phyloP scores from a whole-genome alignment of 495 filamentous ascomycete species.

The Penicillium malachiteum region DNA sequence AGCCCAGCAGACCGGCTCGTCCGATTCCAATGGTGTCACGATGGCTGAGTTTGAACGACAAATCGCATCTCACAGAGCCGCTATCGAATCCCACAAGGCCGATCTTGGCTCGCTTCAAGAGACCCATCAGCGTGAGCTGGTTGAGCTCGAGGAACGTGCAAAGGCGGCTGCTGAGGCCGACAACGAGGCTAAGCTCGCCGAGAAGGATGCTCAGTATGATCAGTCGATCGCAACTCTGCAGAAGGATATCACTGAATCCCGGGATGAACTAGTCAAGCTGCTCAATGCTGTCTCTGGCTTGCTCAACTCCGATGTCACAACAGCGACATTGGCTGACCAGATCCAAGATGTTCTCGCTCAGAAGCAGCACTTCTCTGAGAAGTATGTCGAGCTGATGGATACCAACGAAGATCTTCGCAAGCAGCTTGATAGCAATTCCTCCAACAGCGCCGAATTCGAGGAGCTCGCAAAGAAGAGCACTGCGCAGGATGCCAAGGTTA shows the following conservation, averaged over 20 bases:
- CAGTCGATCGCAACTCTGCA: slow-evolving; percentile 60
- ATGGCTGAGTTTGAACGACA: slow-evolving; percentile 57
- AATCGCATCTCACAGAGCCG: slow-evolving; percentile 54
- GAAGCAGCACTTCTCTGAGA: slow-evolving; percentile 47
- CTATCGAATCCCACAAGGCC: slow-evolving; percentile 47
- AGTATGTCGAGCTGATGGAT: slow-evolving; percentile 44
- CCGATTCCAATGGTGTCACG: slow-evolving; percentile 50
- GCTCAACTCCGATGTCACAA: slow-evolving; percentile 49
- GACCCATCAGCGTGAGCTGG: slow-evolving; percentile 51
- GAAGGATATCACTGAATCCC: slow-evolving; percentile 66
- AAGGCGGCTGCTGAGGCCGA: slow-evolving; percentile 42
- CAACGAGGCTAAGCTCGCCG: slow-evolving; percentile 44
- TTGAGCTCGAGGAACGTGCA: slow-evolving; percentile 43
- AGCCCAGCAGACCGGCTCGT: slow-evolving; percentile 39
- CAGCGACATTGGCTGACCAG: slow-evolving; percentile 45
- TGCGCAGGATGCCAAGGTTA: slow-evolving; percentile 45
- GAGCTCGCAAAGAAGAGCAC: slow-evolving; percentile 37
- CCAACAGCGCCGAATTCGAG: slow-evolving; percentile 37
- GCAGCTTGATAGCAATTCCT: slow-evolving; percentile 51
- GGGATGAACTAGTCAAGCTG: slow-evolving; percentile 65
- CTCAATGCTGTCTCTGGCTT: slow-evolving; percentile 49
- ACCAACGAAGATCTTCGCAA: slow-evolving; percentile 48
- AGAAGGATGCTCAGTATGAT: slow-evolving; percentile 57
- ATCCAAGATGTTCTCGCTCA: slow-evolving; percentile 47
- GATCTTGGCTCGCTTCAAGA: slow-evolving; percentile 5